A percentile compares a stretch with the other conserved stretches of the same genome.
phyloP scores from a whole-genome alignment of 768 basidiomycete species.

The Leccinum ochraceum region DNA sequence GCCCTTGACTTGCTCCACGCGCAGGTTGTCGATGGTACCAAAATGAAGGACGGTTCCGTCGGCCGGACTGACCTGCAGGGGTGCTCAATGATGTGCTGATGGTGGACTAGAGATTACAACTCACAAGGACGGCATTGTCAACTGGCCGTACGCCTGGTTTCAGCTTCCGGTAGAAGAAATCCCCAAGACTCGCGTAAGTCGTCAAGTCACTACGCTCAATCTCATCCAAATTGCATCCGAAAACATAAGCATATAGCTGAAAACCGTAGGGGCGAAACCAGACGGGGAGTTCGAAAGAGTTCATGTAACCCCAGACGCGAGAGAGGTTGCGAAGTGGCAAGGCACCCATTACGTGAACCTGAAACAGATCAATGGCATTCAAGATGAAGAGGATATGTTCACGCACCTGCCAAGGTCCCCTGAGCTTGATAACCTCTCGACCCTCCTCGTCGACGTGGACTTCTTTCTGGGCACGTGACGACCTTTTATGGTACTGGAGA shows the following conservation, averaged over 20 bases:
- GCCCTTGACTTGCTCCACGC: conserved; percentile 97
- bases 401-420: conserved; percentile 91
- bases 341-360: conserved; percentile 97
- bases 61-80: conserved; percentile 80
- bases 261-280: conserved; percentile 95
- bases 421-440: conserved; percentile 73
- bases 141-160: conserved; percentile 83
- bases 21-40: conserved; percentile 74
- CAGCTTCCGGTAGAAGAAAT: conserved; percentile 91
- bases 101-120: conserved; percentile 17
- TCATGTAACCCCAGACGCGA: conserved; percentile 96
- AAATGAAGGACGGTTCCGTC: conserved; percentile 94
- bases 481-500: conserved; percentile 71
- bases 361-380: conserved; percentile 3
- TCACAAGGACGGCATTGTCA: conserved; percentile 69
- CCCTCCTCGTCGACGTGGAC: conserved; percentile 84
- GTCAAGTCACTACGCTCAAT: conserved; percentile 76
- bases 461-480: conserved; percentile 50
- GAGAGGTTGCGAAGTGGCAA: conserved; percentile 93
- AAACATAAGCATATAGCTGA: conserved; percentile 80
- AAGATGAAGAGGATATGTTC: not conserved
- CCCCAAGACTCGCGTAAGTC: conserved; percentile 85
- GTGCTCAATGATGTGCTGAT: not conserved
- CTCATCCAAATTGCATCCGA: conserved; percentile 94
- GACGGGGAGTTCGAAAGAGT: conserved; percentile 88